Percentiles rank a stretch among this genome's conserved stretches.
Evolutionary conservation across 2,329 filamentous ascomycete genomes (phyloP).

Genomic region (Cytospora piceicola): DNA sequence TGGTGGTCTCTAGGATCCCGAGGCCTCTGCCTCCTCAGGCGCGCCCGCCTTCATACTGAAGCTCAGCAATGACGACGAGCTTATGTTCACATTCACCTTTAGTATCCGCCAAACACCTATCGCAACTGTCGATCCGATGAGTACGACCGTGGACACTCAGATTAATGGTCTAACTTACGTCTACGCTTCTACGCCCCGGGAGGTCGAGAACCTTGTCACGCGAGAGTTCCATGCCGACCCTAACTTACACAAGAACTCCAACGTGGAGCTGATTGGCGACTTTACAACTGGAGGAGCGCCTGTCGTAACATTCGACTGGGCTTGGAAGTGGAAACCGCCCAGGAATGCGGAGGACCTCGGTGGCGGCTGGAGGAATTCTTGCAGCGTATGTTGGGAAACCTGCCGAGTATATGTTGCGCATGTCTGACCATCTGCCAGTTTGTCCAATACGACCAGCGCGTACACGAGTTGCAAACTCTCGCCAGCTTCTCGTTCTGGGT

Average conservation of each 20-base stretch:
- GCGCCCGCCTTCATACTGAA: conserved; percentile 81
- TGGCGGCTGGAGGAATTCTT: conserved; percentile 93
- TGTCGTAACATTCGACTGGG: conserved; percentile 90
- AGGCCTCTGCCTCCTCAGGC: conserved; percentile 53
- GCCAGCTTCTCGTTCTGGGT: conserved; percentile 97
- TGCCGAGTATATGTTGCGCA: neutral
- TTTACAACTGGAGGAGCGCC: conserved; percentile 81
- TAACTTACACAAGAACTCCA: conserved; percentile 95
- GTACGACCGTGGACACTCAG: conserved; percentile 66
- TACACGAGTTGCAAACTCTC: conserved; percentile 84
- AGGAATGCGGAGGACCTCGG: conserved; percentile 79
- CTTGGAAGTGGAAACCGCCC: conserved; percentile 95
- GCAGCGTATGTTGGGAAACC: conserved; percentile 65
- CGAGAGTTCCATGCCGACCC: conserved; percentile 96
- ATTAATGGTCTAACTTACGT: conserved; percentile 92
- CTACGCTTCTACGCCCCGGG: conserved; percentile 81
- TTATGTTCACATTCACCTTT: conserved; percentile 92
- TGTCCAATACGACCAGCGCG: conserved; percentile 93
- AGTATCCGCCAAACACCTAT: conserved; percentile 60
- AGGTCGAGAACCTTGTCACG: conserved; percentile 92
- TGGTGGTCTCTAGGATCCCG: conserved; percentile 70
- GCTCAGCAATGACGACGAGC: conserved; percentile 86
- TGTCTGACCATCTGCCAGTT: conserved; percentile 61
- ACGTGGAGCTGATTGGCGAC: conserved; percentile 93
- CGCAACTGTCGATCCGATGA: conserved; percentile 50